Base-by-base conservation (phyloP, 352 stramenopile genomes). In the Globisporangium sylvaticum region DNA sequence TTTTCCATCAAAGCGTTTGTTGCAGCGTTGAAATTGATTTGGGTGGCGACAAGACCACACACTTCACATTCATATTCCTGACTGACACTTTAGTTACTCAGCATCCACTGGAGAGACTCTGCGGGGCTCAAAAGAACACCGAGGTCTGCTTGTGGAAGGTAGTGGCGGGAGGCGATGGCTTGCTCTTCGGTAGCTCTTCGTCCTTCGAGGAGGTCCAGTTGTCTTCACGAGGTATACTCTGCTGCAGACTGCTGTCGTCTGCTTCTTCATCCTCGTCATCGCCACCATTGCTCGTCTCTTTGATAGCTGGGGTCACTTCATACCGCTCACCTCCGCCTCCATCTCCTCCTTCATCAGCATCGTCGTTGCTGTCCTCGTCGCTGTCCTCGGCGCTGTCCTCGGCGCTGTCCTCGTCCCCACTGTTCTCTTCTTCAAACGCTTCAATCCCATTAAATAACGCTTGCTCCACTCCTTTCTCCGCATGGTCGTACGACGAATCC, bases 371-470 rank as follows among this genome's bases (percentile, higher is more conserved):
- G 1, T 68, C 63, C 14, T 69, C 65, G 29, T 60, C 64, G n/a
- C 54, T 52, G 22, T 34, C 52, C 24, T 59, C 42, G 3, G 58
- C 64, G 1, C 24, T 29, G 1, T 68, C 63, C 14, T 69, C 65
- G 29, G 54, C 64, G n/a, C 54, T 52, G 22, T 70, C 65, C 24
- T 66, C 65, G 7, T 70, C 58, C 7, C 50, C 65, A 9, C 65
- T 70, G 52, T 70, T 65, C 42, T 70, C 65, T 15, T 70, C 65
- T 62, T 70, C 65, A 14, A 70, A 70, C 12, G 65, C 65, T 10
- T 70, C 50, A 34, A 70, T 66, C 15, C 65, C 65, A 29, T 64
- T 55, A 29, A 12, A 31, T 34, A 65, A 65, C 58, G 9, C 29
- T 18, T n/a, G n/a, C 15, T 24, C 37, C 0, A 62, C 58, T 34